Conservation (phyloP, 176 grass and related monocot genomes). For the Ampelocalamus luodianensis region DNA sequence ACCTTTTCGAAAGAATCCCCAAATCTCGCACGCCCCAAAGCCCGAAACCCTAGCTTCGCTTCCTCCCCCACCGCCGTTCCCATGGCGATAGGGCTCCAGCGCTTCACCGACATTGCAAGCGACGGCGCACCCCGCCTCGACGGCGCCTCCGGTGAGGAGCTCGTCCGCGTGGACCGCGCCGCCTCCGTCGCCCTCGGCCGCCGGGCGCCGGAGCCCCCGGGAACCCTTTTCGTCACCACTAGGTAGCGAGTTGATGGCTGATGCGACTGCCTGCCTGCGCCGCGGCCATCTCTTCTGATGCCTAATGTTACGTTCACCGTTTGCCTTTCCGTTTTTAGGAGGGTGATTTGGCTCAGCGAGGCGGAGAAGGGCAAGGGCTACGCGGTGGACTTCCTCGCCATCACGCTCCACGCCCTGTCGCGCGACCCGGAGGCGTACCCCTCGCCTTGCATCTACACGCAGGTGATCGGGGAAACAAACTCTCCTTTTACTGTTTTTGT, state of each 20-base stretch:
- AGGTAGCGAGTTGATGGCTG: conserved; percentile 45
- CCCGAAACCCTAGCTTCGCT: conserved; percentile 54
- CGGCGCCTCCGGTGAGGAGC: conserved; percentile 66
- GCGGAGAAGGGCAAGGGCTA: conserved; percentile 71
- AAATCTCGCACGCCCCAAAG: conserved; percentile 46
- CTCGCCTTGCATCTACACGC: conserved; percentile 81
- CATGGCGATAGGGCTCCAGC: conserved; percentile 77
- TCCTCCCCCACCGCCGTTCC: conserved; percentile 24
- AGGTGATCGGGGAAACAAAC: conserved; percentile 56
- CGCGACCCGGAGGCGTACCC: conserved; percentile 84
- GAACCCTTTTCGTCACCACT: conserved; percentile 83
- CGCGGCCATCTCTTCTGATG: background rate
- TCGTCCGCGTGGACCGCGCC: conserved; percentile 62
- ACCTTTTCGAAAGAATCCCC: conserved; percentile 55
- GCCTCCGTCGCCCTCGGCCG: conserved; percentile 60
- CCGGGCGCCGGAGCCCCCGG: conserved; percentile 57
- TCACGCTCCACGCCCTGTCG: conserved; percentile 90
- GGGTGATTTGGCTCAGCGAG: conserved; percentile 87
- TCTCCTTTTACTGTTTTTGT: background rate
- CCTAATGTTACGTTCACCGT: background rate
- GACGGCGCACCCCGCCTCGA: conserved; percentile 62
- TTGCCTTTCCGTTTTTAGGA: conserved; percentile 51
- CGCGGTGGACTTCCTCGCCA: conserved; percentile 75
- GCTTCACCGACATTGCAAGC: conserved; percentile 50
- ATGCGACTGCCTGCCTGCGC: too few relatives aligned